These are phyloP conservation scores for Lichtheimia ornata DNA, from an alignment of 371 early-diverging fungal genomes.

Conservation along the genomic window DNA sequence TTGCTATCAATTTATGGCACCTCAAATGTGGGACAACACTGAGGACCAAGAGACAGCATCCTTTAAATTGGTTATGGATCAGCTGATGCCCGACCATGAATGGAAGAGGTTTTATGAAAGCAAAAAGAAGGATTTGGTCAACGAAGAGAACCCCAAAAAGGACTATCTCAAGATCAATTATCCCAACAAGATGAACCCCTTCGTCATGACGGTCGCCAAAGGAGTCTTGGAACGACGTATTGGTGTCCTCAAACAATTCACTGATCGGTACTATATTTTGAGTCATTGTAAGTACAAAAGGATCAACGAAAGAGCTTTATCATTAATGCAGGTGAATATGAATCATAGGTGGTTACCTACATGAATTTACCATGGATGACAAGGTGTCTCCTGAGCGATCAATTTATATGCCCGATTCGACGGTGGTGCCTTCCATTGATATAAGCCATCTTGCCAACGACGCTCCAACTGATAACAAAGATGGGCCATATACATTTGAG, in stretches of 20 bases:
- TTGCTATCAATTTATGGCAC: constrained; percentile 26
- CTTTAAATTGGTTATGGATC: constrained; percentile 25
- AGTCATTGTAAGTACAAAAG: constrained; percentile 34
- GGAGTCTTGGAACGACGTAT: constrained; percentile 38
- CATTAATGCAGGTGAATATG: no score
- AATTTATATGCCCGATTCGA: constrained; percentile 34
- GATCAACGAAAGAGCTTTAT: no score
- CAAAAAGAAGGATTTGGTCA: constrained; percentile 34
- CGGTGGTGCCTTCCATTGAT: constrained; percentile 28
- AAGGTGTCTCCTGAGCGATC: constrained; percentile 42
- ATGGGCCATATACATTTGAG: constrained; percentile 13
- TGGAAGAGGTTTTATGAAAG: constrained; percentile 33
- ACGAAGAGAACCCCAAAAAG: constrained; percentile 32
- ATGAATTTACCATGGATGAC: constrained; percentile 41
- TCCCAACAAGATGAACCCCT: constrained; percentile 43
- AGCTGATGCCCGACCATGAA: constrained; percentile 30
- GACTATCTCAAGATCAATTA: constrained; percentile 48
- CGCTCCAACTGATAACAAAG: neutral
- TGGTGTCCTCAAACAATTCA: constrained; percentile 41
- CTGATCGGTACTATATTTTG: constrained; percentile 36
- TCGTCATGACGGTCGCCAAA: constrained; percentile 41
- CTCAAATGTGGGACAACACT: constrained; percentile 8
- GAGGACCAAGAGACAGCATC: constrained; percentile 24
- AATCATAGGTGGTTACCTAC: constrained; percentile 39
- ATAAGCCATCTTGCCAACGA: constrained; percentile 18